phyloP scores from a whole-genome alignment of 2,329 filamentous ascomycete species.

The Cordyceps farinosa region DNA sequence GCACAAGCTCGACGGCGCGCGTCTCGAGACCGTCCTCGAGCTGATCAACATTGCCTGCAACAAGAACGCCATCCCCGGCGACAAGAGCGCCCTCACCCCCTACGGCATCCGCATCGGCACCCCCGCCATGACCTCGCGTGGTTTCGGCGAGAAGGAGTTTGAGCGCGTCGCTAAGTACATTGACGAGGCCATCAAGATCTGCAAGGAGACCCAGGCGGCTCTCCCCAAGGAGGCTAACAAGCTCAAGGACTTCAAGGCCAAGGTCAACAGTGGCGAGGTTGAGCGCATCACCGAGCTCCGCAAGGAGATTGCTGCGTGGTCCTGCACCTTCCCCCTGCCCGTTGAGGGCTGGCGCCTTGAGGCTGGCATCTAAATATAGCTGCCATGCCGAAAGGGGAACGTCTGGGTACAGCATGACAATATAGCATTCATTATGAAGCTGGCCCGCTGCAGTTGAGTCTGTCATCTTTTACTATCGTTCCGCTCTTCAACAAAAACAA shows the following conservation, averaged over 20 bases:
- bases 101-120: slow-evolving; percentile 94
- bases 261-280: slow-evolving; percentile 75
- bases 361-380: slow-evolving; percentile 49
- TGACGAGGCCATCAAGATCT: slow-evolving; percentile 81
- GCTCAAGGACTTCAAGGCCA: slow-evolving; percentile 98
- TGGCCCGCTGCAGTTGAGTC: neutral
- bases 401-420: neutral
- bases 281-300: slow-evolving; percentile 78
- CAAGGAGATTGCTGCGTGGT: slow-evolving; percentile 88
- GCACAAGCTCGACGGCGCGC: slow-evolving; percentile 82
- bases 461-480: neutral
- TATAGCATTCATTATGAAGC: no score
- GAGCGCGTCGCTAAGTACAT: slow-evolving; percentile 87
- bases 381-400: slow-evolving; percentile 1
- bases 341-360: slow-evolving; percentile 68
- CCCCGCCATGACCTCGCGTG: slow-evolving; percentile 94
- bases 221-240: slow-evolving; percentile 98
- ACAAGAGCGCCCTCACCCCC: slow-evolving; percentile 94
- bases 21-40: slow-evolving; percentile 93
- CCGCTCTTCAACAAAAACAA: neutral
- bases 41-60: slow-evolving; percentile 99
- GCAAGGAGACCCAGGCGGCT: slow-evolving; percentile 77
- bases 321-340: slow-evolving; percentile 86
- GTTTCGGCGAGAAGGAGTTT: slow-evolving; percentile 90
- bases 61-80: slow-evolving; percentile 97